A percentile compares a stretch with the other conserved stretches of the same genome.
Evolutionary conservation across 2,329 filamentous ascomycete genomes (phyloP).

Genomic region (Alternaria sp.): DNA sequence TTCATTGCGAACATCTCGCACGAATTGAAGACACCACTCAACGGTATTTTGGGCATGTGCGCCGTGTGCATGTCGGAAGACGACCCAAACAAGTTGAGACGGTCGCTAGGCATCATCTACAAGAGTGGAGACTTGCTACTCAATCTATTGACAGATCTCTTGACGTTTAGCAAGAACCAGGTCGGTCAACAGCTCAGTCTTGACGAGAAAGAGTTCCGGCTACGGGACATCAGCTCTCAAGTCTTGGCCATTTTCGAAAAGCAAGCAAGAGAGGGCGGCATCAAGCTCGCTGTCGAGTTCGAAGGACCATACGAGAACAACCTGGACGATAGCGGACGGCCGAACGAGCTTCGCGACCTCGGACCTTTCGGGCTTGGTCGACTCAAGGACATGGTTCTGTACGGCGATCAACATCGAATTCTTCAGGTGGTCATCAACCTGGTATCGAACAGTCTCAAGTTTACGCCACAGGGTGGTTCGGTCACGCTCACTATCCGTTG

Average conservation of each 20-base stretch:
- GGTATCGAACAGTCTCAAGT: conserved; percentile 90
- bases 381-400: conserved; percentile 84
- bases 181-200: conserved; percentile 82
- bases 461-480: conserved; percentile 77
- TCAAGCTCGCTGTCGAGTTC: conserved; percentile 75
- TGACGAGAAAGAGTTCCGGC: conserved; percentile 82
- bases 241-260: conserved; percentile 87
- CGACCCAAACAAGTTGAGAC: conserved; percentile 76
- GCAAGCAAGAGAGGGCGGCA: conserved; percentile 79
- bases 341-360: conserved; percentile 60
- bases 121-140: conserved; percentile 84
- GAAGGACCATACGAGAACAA: conserved; percentile 58
- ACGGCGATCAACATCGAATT: conserved; percentile 92
- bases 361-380: conserved; percentile 71
- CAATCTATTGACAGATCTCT: conserved; percentile 84
- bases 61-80: conserved; percentile 92
- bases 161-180: conserved; percentile 95
- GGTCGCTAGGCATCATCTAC: conserved; percentile 86
- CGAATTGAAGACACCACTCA: conserved; percentile 90
- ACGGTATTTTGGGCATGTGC: conserved; percentile 94
- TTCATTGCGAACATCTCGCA: conserved; percentile 94
- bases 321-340: conserved; percentile 45
- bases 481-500: conserved; percentile 80
- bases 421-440: conserved; percentile 93
- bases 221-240: conserved; percentile 85